Conservation (phyloP, 805 yeast genomes). For the Yarrowia keelungensis region DNA sequence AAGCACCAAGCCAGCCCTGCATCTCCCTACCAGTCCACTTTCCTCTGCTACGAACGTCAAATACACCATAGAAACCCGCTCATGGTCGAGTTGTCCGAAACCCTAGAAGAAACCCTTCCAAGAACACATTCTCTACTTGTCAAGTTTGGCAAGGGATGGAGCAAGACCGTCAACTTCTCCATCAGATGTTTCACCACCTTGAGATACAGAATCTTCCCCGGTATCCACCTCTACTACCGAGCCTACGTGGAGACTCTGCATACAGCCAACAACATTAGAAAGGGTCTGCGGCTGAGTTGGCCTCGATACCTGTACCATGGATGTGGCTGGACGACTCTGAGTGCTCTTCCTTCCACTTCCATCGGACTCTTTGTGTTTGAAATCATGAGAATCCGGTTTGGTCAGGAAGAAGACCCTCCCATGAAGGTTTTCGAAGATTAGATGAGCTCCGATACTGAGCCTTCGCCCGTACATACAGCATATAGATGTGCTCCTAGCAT, state of each 20-base stretch:
- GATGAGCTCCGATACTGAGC: too few species aligned
- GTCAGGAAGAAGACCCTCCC: slow-evolving; percentile 39
- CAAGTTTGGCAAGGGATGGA: slow-evolving; percentile 19
- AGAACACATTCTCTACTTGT: slow-evolving; percentile 6
- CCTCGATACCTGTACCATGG: slow-evolving; percentile 78
- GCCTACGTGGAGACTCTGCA: slow-evolving; percentile 78
- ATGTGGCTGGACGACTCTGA: slow-evolving; percentile 70
- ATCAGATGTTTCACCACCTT: slow-evolving; percentile 26
- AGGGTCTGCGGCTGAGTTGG: slow-evolving; percentile 64
- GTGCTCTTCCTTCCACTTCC: slow-evolving; percentile 87
- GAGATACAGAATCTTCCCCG: slow-evolving; percentile 28
- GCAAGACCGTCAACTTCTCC: slow-evolving; percentile 17
- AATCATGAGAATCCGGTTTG: slow-evolving; percentile 61
- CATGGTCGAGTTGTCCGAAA: slow-evolving; percentile 11
- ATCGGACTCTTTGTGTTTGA: slow-evolving; percentile 86
- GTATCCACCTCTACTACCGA: slow-evolving; percentile 59
- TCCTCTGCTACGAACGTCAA: slow-evolving; percentile 23
- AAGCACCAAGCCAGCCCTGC: neutral
- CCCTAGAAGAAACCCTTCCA: slow-evolving; percentile 24
- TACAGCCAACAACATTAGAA: slow-evolving; percentile 59
- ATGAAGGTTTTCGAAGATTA: slow-evolving; percentile 19
- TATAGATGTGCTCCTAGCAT: neutral
- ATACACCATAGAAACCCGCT: slow-evolving; percentile 17
- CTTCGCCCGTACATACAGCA: slow-evolving; percentile 4
- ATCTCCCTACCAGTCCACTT: slow-evolving; percentile 9